Conservation (phyloP, 495 filamentous ascomycete genomes). For the Bacidia rubella region DNA sequence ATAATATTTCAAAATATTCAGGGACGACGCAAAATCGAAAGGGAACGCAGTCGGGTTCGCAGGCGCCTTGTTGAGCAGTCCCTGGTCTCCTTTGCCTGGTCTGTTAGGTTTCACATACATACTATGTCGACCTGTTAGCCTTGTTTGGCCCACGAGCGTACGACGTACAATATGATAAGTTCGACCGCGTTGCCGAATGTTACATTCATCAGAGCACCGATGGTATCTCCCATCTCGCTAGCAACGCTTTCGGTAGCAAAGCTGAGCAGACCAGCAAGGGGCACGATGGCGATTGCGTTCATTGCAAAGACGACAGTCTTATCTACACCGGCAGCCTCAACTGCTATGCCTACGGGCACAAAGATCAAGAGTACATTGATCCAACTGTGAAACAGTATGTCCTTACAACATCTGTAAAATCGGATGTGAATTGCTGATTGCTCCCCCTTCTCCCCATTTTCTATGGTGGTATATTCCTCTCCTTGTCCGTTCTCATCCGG, state of each 20-base stretch:
- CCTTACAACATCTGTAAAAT: constrained; percentile 37
- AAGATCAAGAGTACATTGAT: constrained; percentile 69
- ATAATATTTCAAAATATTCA: constrained; percentile 11
- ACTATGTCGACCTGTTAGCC: constrained; percentile 20
- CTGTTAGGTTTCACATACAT: constrained; percentile 29
- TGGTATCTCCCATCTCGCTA: constrained; percentile 59
- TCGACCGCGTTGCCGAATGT: constrained; percentile 86
- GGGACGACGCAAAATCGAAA: constrained; percentile 18
- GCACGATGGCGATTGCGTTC: constrained; percentile 75
- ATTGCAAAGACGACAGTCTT: constrained; percentile 54
- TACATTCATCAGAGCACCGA: constrained; percentile 73
- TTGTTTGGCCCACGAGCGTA: background rate
- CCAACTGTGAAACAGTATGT: constrained; percentile 52
- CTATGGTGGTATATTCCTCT: constrained; percentile 37
- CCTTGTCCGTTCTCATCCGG: constrained; percentile 33
- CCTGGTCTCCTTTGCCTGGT: constrained; percentile 29
- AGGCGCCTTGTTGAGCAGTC: constrained; percentile 26
- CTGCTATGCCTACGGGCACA: constrained; percentile 64
- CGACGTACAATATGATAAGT: constrained; percentile 64
- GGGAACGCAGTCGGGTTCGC: constrained; percentile 28
- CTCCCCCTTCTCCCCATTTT: constrained; percentile 21
- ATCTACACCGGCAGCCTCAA: constrained; percentile 25
- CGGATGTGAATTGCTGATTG: constrained; percentile 32
- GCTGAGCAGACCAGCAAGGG: constrained; percentile 63
- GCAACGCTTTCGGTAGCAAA: constrained; percentile 77